Conservation (phyloP, 345 rosid species). For the Brassica rapa region DNA sequence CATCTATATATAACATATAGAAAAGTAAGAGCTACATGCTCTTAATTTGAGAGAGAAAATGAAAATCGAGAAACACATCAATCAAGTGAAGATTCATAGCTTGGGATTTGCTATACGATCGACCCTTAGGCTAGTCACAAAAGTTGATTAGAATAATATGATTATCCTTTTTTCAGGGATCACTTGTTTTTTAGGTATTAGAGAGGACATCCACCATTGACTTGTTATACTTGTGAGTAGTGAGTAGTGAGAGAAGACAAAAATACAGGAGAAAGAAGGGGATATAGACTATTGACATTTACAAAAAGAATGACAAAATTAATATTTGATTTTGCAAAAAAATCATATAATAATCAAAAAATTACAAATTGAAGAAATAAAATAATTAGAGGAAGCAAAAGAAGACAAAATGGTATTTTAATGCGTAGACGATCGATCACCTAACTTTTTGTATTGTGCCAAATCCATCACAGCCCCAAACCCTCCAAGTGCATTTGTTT, state of each 20-base stretch:
- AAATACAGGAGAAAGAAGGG: neutral
- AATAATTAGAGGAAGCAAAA: slow-evolving; percentile 10
- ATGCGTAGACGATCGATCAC: slow-evolving; percentile 11
- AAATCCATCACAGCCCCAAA: slow-evolving; percentile 16
- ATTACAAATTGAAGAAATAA: neutral
- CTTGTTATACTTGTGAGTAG: slow-evolving; percentile 6
- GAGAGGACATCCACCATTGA: slow-evolving; percentile 19
- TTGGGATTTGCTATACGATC: neutral
- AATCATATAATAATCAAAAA: neutral
- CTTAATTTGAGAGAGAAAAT: slow-evolving; percentile 4
- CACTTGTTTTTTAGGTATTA: neutral
- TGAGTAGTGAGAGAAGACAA: slow-evolving; percentile 17
- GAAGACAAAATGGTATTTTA: no score
- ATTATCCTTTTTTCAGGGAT: neutral
- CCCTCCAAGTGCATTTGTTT: slow-evolving; percentile 15
- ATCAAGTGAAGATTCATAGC: neutral
- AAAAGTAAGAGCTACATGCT: neutral
- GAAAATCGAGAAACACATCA: neutral
- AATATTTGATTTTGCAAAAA: neutral
- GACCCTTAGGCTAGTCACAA: neutral
- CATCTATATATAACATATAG: neutral
- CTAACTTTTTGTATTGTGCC: slow-evolving; percentile 24
- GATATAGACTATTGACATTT: neutral
- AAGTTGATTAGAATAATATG: neutral
- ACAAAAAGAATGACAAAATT: neutral